These are phyloP conservation scores for Paulownia fortunei DNA, from an alignment of 257 asterid species.

Conservation along the genomic window DNA sequence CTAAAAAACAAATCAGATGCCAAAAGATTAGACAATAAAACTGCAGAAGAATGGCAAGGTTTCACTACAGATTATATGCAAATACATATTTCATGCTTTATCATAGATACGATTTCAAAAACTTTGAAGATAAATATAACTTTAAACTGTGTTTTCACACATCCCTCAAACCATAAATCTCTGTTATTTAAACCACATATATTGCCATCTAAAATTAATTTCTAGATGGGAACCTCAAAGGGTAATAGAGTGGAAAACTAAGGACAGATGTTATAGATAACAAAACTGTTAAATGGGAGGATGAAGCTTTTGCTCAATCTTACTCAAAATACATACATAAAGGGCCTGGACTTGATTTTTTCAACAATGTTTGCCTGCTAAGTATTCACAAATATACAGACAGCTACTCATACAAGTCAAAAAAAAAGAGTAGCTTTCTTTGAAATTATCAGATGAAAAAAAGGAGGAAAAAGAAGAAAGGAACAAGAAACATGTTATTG, in stretches of 20 bases:
- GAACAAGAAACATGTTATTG: not conserved
- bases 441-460: not conserved
- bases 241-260: not conserved
- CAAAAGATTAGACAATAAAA: constrained; percentile 36
- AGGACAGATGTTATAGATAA: not conserved
- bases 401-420: not conserved
- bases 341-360: not conserved
- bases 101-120: not conserved
- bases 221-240: not conserved
- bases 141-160: not conserved
- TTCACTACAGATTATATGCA: constrained; percentile 15
- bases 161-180: not conserved
- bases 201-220: not conserved
- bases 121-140: not conserved
- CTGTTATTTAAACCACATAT: not conserved
- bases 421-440: not conserved
- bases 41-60: constrained; percentile 21
- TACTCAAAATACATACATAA: not conserved
- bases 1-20: constrained; percentile 43
- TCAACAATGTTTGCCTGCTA: not conserved
- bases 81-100: not conserved
- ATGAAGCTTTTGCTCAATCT: not conserved
- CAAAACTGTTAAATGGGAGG: not conserved
- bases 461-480: not conserved
- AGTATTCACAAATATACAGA: constrained; percentile 6